phyloP scores from a whole-genome alignment of 2,329 filamentous ascomycete genomes.

The Mariannaea elegans region DNA sequence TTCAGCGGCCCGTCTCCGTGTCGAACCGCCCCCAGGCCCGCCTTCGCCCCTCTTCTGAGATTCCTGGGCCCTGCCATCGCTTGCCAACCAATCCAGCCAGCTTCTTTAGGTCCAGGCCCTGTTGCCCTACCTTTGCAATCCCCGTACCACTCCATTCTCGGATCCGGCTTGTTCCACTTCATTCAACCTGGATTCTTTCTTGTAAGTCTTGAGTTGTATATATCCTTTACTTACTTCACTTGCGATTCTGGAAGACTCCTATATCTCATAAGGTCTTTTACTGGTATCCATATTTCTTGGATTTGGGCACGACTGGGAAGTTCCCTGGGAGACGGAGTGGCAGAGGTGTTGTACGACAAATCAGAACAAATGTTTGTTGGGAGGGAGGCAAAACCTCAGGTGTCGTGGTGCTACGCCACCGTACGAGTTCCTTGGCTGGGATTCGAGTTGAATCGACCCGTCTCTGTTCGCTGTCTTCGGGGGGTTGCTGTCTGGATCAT shows the following conservation, averaged over 20 bases:
- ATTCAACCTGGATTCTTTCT: conserved; percentile 7
- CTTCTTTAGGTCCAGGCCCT: conserved; percentile 18
- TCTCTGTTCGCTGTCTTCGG: not conserved
- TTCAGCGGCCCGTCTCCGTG: conserved; percentile 11
- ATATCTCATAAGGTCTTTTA: not conserved
- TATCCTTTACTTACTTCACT: conserved; percentile 2
- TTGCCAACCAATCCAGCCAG: conserved; percentile 26
- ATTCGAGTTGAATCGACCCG: not conserved
- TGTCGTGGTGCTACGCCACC: not conserved
- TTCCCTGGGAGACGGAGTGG: not conserved
- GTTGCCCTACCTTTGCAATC: conserved; percentile 17
- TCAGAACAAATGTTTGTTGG: not conserved
- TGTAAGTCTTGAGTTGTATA: conserved; percentile 25
- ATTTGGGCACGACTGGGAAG: not conserved
- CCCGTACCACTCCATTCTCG: conserved; percentile 18
- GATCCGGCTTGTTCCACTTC: conserved; percentile 16
- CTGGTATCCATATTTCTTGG: not conserved
- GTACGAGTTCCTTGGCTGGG: not conserved
- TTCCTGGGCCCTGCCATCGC: conserved; percentile 20
- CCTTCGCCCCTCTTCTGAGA: conserved; percentile 20
- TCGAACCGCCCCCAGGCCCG: conserved; percentile 16
- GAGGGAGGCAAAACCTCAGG: not conserved
- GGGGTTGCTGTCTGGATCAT: too few relatives aligned
- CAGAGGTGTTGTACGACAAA: not conserved
- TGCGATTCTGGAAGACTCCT: conserved; percentile 1